Evolutionary conservation across 2,329 filamentous ascomycete species (phyloP).

Genomic region (Epichloe scottii): DNA sequence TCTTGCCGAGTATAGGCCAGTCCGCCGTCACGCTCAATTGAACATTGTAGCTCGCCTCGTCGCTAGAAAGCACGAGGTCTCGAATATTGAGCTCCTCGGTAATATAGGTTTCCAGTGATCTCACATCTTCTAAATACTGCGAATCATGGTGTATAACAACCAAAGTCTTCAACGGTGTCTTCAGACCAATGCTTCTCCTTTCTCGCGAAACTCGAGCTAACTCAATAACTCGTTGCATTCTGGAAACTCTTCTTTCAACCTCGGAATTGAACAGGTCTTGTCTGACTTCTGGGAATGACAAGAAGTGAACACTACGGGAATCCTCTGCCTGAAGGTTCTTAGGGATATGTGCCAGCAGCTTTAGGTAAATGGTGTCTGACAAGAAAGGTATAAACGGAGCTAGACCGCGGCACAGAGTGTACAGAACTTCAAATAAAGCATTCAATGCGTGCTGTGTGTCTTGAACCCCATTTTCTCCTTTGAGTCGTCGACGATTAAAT

Average conservation of each 20-base stretch:
- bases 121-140: slow-evolving; percentile 76
- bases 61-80: slow-evolving; percentile 69
- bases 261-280: slow-evolving; percentile 77
- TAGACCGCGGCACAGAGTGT: slow-evolving; percentile 73
- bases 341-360: slow-evolving; percentile 71
- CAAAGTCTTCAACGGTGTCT: slow-evolving; percentile 80
- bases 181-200: slow-evolving; percentile 70
- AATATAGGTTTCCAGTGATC: slow-evolving; percentile 77
- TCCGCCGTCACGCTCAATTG: slow-evolving; percentile 84
- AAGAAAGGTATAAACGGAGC: slow-evolving; percentile 95
- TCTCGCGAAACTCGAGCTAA: slow-evolving; percentile 78
- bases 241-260: slow-evolving; percentile 72
- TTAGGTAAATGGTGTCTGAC: slow-evolving; percentile 85
- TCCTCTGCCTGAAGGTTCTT: slow-evolving; percentile 57
- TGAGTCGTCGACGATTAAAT: slow-evolving; percentile 82
- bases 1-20: slow-evolving; percentile 91
- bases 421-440: slow-evolving; percentile 86
- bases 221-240: slow-evolving; percentile 96
- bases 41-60: slow-evolving; percentile 85
- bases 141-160: slow-evolving; percentile 77
- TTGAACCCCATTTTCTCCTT: slow-evolving; percentile 74
- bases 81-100: slow-evolving; percentile 84
- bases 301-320: slow-evolving; percentile 79
- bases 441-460: slow-evolving; percentile 88
- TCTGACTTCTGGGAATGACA: slow-evolving; percentile 77